Evolutionary conservation across 371 early-diverging fungal genomes (phyloP), one percentile per base, ranked within the genome.

Genomic region (Saksenaea vasiformis): DNA sequence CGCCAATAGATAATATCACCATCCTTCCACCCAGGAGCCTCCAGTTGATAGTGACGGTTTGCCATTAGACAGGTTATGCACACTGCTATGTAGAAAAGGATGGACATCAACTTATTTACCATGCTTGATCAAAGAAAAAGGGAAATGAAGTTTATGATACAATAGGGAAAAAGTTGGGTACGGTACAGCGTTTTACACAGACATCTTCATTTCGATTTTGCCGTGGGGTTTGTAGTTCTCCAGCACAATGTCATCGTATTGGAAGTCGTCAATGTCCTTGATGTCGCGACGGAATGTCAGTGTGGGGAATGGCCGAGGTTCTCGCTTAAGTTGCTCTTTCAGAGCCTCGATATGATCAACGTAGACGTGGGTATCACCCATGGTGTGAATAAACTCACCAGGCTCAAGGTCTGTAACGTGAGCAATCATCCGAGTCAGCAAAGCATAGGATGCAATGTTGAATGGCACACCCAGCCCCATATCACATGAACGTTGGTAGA

Each of bases 391-490:
- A 72, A 99, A 94, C 69, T 91, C 92, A 10, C 96, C 97, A 13
- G 97, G 96, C 35, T 87, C 86, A 26, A 93, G 74, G 10, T 92
- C 93, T 0, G 93, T 92, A 7, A 98, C 90, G 67, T 98, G 90
- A 0, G 99, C 98, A 56, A 99, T 87, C 85, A 99, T 90, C 61
- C 91, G 84, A 7, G 98, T 95, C 31, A 99, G 85, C 15, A 99
- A 73, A 1, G 99, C 92, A 73, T 99, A 99, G 14, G 94, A 93
- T 13, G 99, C 99, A 76, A 99, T 99, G 75, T 99, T 99, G 83
- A 99, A 99, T 0, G 99, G 99, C 4, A 99, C 98, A 19, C 99
- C 99, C 31, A 99, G 84, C 0, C 99, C 99, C 84, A 99, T 87
- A 78, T 99, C 99, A 73, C 97, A 96, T 1, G 98, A 98, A 1